Evolutionary conservation across 2,329 filamentous ascomycete genomes (phyloP).

Genomic region (Passalora sequoiae): DNA sequence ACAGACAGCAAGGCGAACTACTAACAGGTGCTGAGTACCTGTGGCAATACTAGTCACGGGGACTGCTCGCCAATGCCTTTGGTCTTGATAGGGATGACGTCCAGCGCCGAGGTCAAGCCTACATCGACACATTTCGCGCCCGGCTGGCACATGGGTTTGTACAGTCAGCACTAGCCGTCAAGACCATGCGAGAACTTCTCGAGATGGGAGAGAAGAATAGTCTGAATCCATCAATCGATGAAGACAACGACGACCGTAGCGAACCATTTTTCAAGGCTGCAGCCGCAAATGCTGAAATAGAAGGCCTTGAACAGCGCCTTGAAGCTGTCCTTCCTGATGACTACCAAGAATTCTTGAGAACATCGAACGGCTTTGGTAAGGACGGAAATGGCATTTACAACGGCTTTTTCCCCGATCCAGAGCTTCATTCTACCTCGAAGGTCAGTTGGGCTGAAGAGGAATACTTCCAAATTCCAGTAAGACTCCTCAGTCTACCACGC

Average conservation of each 20-base stretch:
- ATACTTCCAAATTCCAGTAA: slow-evolving; percentile 12
- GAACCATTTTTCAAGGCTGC: background rate
- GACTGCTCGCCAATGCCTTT: slow-evolving; percentile 9
- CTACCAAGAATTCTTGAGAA: slow-evolving; percentile 10
- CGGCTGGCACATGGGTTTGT: slow-evolving; percentile 1
- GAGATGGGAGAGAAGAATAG: slow-evolving; percentile 6
- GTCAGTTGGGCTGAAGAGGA: slow-evolving; percentile 7
- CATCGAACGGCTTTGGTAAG: slow-evolving; percentile 10
- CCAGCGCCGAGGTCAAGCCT: background rate
- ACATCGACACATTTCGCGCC: background rate
- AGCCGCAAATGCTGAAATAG: slow-evolving; percentile 2
- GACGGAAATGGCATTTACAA: slow-evolving; percentile 8
- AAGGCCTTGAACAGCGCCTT: slow-evolving; percentile 3
- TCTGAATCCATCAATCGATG: background rate
- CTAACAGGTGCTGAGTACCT: slow-evolving; percentile 5
- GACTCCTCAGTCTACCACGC: slow-evolving; percentile 7
- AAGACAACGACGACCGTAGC: background rate
- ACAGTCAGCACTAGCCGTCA: background rate
- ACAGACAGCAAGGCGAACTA: background rate
- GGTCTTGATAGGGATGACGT: background rate
- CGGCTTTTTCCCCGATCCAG: slow-evolving; percentile 1
- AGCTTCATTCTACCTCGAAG: background rate
- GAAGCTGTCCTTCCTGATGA: slow-evolving; percentile 6
- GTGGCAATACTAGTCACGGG: slow-evolving; percentile 9
- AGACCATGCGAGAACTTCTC: slow-evolving; percentile 5